phyloP scores from a whole-genome alignment of 2,329 filamentous ascomycete genomes.

The Zasmidium cellare region DNA sequence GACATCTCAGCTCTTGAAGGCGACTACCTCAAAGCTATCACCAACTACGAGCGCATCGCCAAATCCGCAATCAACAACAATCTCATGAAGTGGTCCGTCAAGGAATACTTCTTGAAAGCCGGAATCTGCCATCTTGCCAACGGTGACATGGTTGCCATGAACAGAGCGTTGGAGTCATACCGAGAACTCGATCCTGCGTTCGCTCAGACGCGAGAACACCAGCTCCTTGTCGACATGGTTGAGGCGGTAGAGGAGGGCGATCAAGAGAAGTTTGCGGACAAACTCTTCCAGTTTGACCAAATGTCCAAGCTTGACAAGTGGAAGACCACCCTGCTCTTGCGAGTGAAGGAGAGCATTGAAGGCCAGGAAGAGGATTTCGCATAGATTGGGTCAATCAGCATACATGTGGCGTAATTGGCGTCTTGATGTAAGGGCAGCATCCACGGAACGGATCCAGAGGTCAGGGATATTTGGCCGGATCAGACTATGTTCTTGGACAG shows the following conservation, averaged over 20 bases:
- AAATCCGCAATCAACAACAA: conserved; percentile 77
- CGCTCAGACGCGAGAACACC: conserved; percentile 72
- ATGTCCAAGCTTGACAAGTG: conserved; percentile 93
- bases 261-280: conserved; percentile 80
- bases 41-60: conserved; percentile 81
- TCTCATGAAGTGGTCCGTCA: conserved; percentile 89
- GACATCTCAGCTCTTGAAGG: conserved; percentile 79
- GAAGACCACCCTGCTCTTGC: conserved; percentile 85
- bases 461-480: too few species aligned
- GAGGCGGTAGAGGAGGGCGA: conserved; percentile 75
- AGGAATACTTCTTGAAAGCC: conserved; percentile 93
- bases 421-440: neutral
- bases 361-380: conserved; percentile 69
- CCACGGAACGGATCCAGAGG: neutral
- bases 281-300: conserved; percentile 86
- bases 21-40: conserved; percentile 82
- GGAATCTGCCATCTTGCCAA: conserved; percentile 83
- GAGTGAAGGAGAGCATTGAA: conserved; percentile 82
- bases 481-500: too few species aligned
- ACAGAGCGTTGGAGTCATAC: conserved; percentile 80
- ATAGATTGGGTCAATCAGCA: conserved; percentile 33
- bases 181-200: conserved; percentile 78
- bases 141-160: conserved; percentile 74
- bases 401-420: neutral
- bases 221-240: conserved; percentile 75